Evolutionary conservation across 331 rosid genomes (phyloP), one percentile per base, ranked within the genome.

Genomic region (Malus hybrid): DNA sequence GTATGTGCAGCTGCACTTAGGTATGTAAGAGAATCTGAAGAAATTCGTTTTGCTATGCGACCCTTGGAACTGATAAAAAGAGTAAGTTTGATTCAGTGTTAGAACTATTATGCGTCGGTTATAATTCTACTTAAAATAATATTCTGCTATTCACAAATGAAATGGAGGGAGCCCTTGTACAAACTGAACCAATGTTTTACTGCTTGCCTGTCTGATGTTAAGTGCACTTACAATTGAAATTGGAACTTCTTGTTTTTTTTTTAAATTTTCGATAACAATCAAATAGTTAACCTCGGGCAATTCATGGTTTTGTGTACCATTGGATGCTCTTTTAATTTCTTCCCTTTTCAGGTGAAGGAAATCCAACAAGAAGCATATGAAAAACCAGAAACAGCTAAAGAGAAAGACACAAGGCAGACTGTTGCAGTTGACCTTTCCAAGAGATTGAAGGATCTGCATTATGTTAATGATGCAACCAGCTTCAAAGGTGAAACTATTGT

Each of bases 371-470:
- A 92, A 85, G 86, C 74, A 71, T 82, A 84, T 84, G 81, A 79
- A 46, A 89, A 84, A 82, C 89, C 93, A 52, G 89, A 88, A 81
- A 69, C 79, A 24, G 79, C 79, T 6, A 83, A 82, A 78, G 86
- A 87, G 68, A 90, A 94, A 83, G 96, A 90, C 44, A 70, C 84
- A 50, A 90, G 86, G 86, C 96, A 87, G 75, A 90, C 90, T 57
- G 92, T 94, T 74, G 99, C 97, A 4, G 91, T 86, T 81, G 97
- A 82, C 88, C 89, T 94, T 80, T 94, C 99, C 29, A 94, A 94
- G 83, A 87, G 97, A 80, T 82, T 94, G 66, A 88, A 92, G 86
- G 97, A 94, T 82, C 81, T 92, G 36, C 99, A 84, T 30, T 78
- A 93, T 42, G 16, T 85, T 52, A 94, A 92, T 75, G 99, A 94